Base-by-base conservation (phyloP, 2,329 filamentous ascomycete genomes). In the Amesomyces nigricolor region DNA sequence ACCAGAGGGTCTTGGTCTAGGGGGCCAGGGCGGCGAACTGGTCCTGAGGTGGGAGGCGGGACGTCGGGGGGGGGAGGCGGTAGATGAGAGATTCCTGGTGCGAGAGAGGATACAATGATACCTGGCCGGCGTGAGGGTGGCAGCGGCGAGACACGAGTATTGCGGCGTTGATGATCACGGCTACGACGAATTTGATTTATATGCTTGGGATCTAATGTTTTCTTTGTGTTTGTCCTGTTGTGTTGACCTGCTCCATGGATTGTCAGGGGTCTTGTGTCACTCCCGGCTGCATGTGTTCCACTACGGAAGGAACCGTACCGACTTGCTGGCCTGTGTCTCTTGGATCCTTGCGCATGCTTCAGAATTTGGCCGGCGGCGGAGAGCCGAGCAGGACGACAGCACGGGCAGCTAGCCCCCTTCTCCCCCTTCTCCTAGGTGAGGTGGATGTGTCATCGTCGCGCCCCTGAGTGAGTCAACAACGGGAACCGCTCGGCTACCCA, bases 1-100 rank as follows among this genome's bases (percentile, higher is more conserved):
- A 91, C 67, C 91, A 97, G 61, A 78, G 85, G 51, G 91, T 96
- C 40, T 70, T 89, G 66, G 86, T 84, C 73, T 89, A 75, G 48
- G 56, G 86, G 83, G 46, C 55, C 52, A 47, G 40, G 52, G 39
- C 53, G 51, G 55, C 30, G 39, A n/a, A 6, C 11, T 32, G 14
- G 38, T 13, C 14, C n/a, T 39, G 13, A 13, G 7, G 14, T 19
- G 38, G 26, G 29, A n/a, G 30, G 35, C 22, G 37, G 47, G n/a
- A 17, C 5, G 39, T 14, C 17, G 32, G 40, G 43, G 30, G 30
- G 40, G 5, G 40, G 37, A 22, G 45, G 22, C n/a, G 14, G 5
- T 39, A 16, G 19, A 40, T 14, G 17, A 9, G 3, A 10, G 42
- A 4, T 17, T n/a, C n/a, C n/a, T 22, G 42, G 40, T 37, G 16